Conservation (phyloP, 2,329 filamentous ascomycete species). For the Botryotinia convoluta region DNA sequence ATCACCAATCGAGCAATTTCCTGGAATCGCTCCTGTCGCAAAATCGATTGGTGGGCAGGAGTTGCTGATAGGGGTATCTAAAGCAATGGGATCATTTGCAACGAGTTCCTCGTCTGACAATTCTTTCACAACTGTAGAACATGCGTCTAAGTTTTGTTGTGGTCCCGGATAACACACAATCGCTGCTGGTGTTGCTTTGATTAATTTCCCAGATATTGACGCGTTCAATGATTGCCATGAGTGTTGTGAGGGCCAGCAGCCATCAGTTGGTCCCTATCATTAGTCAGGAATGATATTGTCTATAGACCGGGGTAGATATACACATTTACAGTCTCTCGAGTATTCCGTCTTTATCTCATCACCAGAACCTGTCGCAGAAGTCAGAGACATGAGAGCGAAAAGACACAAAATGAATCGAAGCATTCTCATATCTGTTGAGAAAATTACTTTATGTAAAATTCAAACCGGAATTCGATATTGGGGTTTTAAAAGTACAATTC, state of each 20-base stretch:
- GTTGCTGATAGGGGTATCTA: constrained; percentile 46
- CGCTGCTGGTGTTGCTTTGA: constrained; percentile 38
- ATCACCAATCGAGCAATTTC: constrained; percentile 41
- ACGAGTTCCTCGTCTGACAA: constrained; percentile 41
- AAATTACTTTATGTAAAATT: not conserved
- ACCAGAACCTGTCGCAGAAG: not conserved
- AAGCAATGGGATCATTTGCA: constrained; percentile 40
- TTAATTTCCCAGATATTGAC: constrained; percentile 38
- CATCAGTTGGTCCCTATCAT: constrained; percentile 20
- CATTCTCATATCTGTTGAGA: not conserved
- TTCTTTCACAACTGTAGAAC: constrained; percentile 34
- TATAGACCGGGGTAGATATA: not conserved
- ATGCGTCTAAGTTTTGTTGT: constrained; percentile 37
- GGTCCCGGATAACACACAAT: constrained; percentile 40
- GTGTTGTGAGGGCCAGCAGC: constrained; percentile 39
- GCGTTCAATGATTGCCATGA: constrained; percentile 39
- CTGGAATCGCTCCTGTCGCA: constrained; percentile 14
- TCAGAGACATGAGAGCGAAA: not conserved
- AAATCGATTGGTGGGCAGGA: constrained; percentile 40
- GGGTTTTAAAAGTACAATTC: not conserved
- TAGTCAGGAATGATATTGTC: not conserved
- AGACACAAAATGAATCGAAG: not conserved
- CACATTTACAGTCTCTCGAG: constrained; percentile 17
- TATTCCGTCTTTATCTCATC: not conserved
- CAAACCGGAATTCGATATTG: not conserved